A percentile compares a stretch with the other conserved stretches of the same genome.
Conservation (phyloP, 805 yeast genomes). For the Teunomyces gatunensis region DNA sequence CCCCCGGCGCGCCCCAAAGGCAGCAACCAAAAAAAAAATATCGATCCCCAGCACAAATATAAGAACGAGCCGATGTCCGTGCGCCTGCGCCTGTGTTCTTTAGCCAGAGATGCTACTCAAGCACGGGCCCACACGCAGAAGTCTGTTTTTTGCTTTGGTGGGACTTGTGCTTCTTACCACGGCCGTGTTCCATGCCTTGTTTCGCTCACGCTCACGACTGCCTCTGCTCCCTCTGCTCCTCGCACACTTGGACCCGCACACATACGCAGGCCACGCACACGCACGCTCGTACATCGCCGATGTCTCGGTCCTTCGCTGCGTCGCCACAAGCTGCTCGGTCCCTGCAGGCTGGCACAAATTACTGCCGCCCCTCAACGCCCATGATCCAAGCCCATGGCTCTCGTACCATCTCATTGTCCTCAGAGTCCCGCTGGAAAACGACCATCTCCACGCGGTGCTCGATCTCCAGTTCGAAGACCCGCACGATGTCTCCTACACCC, state of each 20-base stretch:
- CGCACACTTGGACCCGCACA: slow-evolving; percentile 3
- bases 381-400: not conserved
- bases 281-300: slow-evolving; percentile 8
- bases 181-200: no score
- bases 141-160: no score
- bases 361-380: slow-evolving; percentile 10
- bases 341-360: slow-evolving; percentile 12
- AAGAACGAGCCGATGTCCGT: no score
- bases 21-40: not conserved
- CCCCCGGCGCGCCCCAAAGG: not conserved
- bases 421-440: not conserved
- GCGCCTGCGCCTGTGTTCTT: no score
- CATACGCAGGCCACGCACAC: not conserved
- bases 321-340: slow-evolving; percentile 6
- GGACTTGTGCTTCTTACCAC: no score
- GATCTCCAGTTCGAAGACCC: slow-evolving; percentile 6
- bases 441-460: slow-evolving; percentile 4
- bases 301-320: slow-evolving; percentile 9
- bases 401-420: slow-evolving; percentile 5
- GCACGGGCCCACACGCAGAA: no score
- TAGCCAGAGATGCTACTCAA: not conserved
- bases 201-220: not conserved
- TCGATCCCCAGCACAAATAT: no score
- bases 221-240: slow-evolving; percentile 1
- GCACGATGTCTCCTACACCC: not conserved